phyloP scores from a whole-genome alignment of 805 yeast genomes.

The Kluyveromyces aestuarii region DNA sequence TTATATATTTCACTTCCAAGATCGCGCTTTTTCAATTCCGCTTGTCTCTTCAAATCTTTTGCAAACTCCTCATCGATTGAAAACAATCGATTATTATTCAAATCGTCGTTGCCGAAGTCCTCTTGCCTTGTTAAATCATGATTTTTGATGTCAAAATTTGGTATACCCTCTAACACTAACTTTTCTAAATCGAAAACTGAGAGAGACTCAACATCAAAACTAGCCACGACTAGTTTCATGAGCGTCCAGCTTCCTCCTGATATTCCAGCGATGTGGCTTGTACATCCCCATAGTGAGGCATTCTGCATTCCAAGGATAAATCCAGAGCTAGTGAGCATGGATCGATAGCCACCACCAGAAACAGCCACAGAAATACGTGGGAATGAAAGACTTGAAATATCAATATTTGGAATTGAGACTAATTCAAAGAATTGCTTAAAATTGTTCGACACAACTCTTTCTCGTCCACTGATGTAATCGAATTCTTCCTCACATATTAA shows the following conservation, averaged over 20 bases:
- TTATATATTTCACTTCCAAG: neutral
- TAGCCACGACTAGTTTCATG: constrained; percentile 36
- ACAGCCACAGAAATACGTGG: constrained; percentile 25
- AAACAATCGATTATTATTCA: neutral
- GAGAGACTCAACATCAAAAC: constrained; percentile 29
- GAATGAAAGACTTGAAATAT: constrained; percentile 16
- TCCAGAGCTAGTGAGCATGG: constrained; percentile 29
- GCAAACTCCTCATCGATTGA: neutral
- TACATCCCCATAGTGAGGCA: constrained; percentile 41
- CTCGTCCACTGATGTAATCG: constrained; percentile 20
- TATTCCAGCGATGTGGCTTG: constrained; percentile 52
- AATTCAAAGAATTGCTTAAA: constrained; percentile 25
- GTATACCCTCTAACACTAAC: constrained; percentile 48
- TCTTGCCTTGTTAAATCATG: constrained; percentile 12
- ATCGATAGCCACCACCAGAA: constrained; percentile 32
- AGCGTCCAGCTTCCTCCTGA: constrained; percentile 73
- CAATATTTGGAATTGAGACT: constrained; percentile 29
- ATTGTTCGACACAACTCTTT: constrained; percentile 23
- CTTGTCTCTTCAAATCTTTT: neutral
- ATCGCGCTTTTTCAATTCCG: neutral
- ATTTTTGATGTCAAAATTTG: constrained; percentile 37
- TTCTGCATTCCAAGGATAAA: constrained; percentile 21
- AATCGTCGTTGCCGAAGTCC: neutral
- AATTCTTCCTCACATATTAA: constrained; percentile 12
- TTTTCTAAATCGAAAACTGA: constrained; percentile 36